Evolutionary conservation across 2,329 filamentous ascomycete species (phyloP).

Genomic region (Colletotrichum karsti): DNA sequence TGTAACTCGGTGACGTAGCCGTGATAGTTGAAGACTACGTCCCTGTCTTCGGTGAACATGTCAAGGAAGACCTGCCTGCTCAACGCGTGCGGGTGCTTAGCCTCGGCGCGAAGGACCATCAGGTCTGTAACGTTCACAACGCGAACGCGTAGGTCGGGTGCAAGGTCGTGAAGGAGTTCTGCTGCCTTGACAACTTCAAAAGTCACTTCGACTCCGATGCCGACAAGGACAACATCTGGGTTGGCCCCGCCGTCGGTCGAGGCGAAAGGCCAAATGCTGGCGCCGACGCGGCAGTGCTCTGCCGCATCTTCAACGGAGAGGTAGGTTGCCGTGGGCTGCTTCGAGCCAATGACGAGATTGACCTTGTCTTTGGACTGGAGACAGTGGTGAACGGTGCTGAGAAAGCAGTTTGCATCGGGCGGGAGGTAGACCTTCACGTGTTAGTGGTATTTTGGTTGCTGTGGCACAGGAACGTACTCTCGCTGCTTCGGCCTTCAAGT

Average conservation of each 20-base stretch:
- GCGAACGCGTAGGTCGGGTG: slow-evolving; percentile 63
- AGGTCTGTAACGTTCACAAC: slow-evolving; percentile 74
- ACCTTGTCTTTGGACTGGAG: slow-evolving; percentile 70
- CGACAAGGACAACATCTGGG: slow-evolving; percentile 71
- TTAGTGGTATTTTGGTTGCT: not conserved
- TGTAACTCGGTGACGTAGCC: slow-evolving; percentile 69
- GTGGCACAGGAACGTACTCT: slow-evolving; percentile 40
- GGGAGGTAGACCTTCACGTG: slow-evolving; percentile 64
- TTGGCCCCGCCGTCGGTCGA: slow-evolving; percentile 62
- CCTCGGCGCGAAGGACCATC: slow-evolving; percentile 66
- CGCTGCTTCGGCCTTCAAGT: slow-evolving; percentile 67
- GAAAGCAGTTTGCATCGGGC: slow-evolving; percentile 73
- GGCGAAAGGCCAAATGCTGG: slow-evolving; percentile 69
- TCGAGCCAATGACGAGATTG: slow-evolving; percentile 74
- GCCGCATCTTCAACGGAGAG: slow-evolving; percentile 67
- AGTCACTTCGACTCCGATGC: slow-evolving; percentile 72
- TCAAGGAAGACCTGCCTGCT: slow-evolving; percentile 58
- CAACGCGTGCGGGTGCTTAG: slow-evolving; percentile 67
- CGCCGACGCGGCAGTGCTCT: slow-evolving; percentile 66
- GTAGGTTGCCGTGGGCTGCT: slow-evolving; percentile 71
- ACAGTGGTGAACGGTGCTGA: slow-evolving; percentile 70
- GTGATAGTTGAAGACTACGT: slow-evolving; percentile 74
- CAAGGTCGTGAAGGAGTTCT: slow-evolving; percentile 57
- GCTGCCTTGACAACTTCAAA: slow-evolving; percentile 72
- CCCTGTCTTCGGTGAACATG: slow-evolving; percentile 64